Evolutionary conservation across 768 basidiomycete species (phyloP), one percentile per base, ranked within the genome.

Genomic region (Cytidiella melzeri): DNA sequence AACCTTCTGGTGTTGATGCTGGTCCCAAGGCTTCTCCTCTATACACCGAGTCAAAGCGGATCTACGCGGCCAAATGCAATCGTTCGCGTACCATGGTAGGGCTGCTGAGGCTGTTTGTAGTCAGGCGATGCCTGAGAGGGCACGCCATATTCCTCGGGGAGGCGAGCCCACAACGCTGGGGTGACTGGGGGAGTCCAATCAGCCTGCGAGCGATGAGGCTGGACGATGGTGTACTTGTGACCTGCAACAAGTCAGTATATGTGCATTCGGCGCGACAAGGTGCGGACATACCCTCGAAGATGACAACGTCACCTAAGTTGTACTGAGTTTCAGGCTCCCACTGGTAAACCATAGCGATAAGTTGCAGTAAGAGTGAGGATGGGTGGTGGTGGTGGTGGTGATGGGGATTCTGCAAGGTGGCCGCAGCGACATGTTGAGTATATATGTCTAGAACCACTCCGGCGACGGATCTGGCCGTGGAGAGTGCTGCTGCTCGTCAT

Each of bases 291-390:
- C 85, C 78, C 58, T 83, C 55, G 59, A 69, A 87, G 40, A 65
- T 63, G 52, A 87, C 84, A 25, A 79, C 67, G 45, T 75, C 71
- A 52, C 71, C 79, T 38, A 59, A 55, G 57, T 70, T 64, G 70
- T 87, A 87, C 50, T 75, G 61, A 18, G 73, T 79, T 40, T 82
- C 82, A 30, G 83, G 82, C 67, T 81, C 64, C 84, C 85, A 87
- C 40, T 53, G 58, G 45, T 59, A 60, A 48, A 66, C 61, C 78
- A 79, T 81, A 36, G 45, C n/a, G n/a, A n/a, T n/a, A n/a, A n/a
- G n/a, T n/a, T n/a, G n/a, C n/a, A n/a, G n/a, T n/a, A n/a, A n/a
- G n/a, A n/a, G n/a, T 7, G 30, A 10, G 26, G 48, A 18, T 23
- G 27, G 36, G 25, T 24, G 23, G 20, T 19, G 46, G 23, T 47